phyloP scores from a whole-genome alignment of 2,329 filamentous ascomycete genomes.

The Emydomyces testavorans region DNA sequence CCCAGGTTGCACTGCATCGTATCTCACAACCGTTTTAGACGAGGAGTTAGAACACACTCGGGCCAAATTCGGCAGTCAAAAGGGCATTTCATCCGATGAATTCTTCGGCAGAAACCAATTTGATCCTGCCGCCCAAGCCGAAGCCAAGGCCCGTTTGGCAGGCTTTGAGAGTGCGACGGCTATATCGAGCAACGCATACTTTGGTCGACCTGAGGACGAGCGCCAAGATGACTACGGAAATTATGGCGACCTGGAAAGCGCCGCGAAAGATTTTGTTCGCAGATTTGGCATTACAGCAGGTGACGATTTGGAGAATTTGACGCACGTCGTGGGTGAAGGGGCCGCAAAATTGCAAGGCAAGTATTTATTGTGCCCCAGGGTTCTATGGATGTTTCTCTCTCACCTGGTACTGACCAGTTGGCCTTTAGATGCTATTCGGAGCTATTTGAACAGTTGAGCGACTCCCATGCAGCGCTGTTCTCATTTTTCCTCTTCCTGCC shows the following conservation, averaged over 20 bases:
- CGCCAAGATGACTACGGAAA: constrained; percentile 50
- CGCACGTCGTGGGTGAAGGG: constrained; percentile 71
- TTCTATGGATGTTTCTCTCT: neutral
- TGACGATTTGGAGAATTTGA: constrained; percentile 88
- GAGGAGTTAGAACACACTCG: constrained; percentile 76
- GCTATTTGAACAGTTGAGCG: constrained; percentile 38
- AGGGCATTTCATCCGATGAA: constrained; percentile 94
- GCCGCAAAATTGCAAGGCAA: constrained; percentile 68
- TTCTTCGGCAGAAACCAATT: constrained; percentile 89
- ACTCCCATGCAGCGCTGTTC: constrained; percentile 5
- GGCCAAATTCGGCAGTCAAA: constrained; percentile 80
- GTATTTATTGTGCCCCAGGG: constrained; percentile 7
- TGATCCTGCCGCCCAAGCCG: constrained; percentile 66
- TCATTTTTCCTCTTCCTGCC: neutral
- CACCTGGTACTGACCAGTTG: constrained; percentile 1
- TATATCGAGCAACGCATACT: constrained; percentile 96
- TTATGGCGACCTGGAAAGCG: constrained; percentile 83
- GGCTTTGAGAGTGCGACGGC: constrained; percentile 85
- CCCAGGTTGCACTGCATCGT: constrained; percentile 12
- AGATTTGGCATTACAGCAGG: constrained; percentile 92
- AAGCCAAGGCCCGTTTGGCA: constrained; percentile 77
- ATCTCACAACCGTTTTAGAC: constrained; percentile 30
- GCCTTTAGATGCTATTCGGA: constrained; percentile 36
- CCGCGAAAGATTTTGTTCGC: constrained; percentile 89
- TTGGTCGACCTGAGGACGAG: constrained; percentile 82